phyloP scores from a whole-genome alignment of 768 basidiomycete species.

The Boletus barrowsii region DNA sequence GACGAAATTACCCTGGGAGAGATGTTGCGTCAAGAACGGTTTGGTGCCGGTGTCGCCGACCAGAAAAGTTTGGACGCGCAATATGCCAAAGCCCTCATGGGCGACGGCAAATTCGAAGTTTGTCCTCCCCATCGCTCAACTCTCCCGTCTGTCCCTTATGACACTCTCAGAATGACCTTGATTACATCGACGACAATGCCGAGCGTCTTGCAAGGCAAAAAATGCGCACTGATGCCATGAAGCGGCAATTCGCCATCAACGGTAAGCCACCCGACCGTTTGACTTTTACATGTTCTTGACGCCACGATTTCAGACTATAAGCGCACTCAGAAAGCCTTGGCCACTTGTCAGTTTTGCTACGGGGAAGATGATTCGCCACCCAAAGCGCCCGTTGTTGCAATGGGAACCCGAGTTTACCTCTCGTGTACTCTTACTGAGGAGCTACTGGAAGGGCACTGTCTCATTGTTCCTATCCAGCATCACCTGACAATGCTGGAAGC shows the following conservation, averaged over 20 bases:
- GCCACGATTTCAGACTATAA: constrained; percentile 72
- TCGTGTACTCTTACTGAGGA: constrained; percentile 86
- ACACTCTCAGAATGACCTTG: constrained; percentile 66
- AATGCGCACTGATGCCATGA: constrained; percentile 96
- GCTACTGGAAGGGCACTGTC: constrained; percentile 86
- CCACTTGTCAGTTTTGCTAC: constrained; percentile 85
- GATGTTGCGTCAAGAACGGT: constrained; percentile 88
- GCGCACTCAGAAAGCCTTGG: constrained; percentile 84
- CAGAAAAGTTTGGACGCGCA: constrained; percentile 91
- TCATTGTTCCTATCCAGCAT: constrained; percentile 96
- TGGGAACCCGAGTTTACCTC: constrained; percentile 90
- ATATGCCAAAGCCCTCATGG: constrained; percentile 83
- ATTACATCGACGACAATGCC: constrained; percentile 97
- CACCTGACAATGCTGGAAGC: constrained; percentile 87
- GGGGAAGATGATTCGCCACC: constrained; percentile 91
- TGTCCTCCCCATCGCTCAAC: constrained; percentile 7
- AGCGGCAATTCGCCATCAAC: constrained; percentile 93
- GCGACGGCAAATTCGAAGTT: constrained; percentile 86
- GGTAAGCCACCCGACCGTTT: constrained; percentile 45
- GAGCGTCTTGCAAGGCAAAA: constrained; percentile 90
- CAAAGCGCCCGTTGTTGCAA: constrained; percentile 82
- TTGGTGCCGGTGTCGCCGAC: constrained; percentile 84
- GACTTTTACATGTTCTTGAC: background rate
- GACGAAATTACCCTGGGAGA: constrained; percentile 84
- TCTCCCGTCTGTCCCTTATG: background rate